phyloP scores from a whole-genome alignment of 2,329 filamentous ascomycete species.

The Botrytis cinerea region DNA sequence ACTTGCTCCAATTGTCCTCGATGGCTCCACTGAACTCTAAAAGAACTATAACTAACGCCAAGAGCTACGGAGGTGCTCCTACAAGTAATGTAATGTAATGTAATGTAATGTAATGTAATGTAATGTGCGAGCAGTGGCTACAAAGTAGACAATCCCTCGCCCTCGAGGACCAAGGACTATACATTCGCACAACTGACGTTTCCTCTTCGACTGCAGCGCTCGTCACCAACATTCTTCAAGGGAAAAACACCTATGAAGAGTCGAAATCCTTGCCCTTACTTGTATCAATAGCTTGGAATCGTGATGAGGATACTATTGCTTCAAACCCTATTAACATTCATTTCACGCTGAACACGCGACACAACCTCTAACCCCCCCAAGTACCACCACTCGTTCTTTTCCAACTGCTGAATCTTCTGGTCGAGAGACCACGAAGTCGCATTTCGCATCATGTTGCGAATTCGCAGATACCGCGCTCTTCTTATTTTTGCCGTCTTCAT shows the following conservation, averaged over 20 bases:
- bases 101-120: background rate
- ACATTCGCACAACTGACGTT: background rate
- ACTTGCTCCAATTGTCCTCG: background rate
- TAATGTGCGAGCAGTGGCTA: background rate
- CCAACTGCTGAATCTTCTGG: conserved; percentile 10
- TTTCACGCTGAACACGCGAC: conserved; percentile 20
- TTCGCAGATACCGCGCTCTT: conserved; percentile 63
- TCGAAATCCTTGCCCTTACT: background rate
- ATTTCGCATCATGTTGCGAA: conserved; percentile 53
- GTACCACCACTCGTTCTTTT: background rate
- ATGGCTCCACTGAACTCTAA: background rate
- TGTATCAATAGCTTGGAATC: conserved; percentile 3
- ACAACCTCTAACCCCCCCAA: background rate
- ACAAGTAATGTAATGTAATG: conserved; percentile 1
- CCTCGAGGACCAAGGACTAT: background rate
- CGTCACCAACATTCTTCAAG: background rate
- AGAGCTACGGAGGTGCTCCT: background rate
- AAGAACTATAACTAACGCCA: background rate
- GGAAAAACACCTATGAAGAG: background rate
- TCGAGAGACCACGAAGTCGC: conserved; percentile 21
- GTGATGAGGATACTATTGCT: conserved; percentile 19
- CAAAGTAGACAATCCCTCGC: background rate
- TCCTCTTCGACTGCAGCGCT: background rate
- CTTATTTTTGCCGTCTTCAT: conserved; percentile 32
- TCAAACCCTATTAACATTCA: background rate